Conservation (phyloP, 1,284 basidiomycete genomes). For the Golubevia pallescens region DNA sequence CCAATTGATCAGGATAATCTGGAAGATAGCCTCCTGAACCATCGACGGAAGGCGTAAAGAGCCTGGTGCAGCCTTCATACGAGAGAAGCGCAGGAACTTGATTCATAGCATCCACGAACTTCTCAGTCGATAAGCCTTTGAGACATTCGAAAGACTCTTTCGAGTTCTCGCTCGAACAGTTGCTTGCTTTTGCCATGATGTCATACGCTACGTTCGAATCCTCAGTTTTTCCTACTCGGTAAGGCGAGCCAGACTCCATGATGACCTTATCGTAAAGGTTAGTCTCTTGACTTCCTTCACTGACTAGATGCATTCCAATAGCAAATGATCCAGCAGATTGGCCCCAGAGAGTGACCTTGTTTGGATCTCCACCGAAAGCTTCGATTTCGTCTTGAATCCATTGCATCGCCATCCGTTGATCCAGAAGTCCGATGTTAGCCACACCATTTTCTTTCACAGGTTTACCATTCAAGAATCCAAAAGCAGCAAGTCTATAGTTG, state of each 20-base stretch:
- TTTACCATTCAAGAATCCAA: conserved; percentile 4
- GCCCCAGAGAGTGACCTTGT: conserved; percentile 7
- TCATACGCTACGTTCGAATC: not conserved
- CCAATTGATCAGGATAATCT: not conserved
- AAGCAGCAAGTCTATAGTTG: conserved; percentile 1
- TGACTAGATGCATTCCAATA: conserved; percentile 5
- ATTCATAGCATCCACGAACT: not conserved
- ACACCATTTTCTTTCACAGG: not conserved
- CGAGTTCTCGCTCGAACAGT: not conserved
- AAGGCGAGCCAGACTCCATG: not conserved
- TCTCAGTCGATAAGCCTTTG: not conserved
- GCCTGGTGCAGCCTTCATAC: not conserved
- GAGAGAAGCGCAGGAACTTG: not conserved
- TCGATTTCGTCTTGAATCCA: conserved; percentile 2
- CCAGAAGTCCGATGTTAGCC: conserved; percentile 3
- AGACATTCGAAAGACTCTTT: not conserved
- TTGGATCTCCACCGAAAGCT: conserved; percentile 3
- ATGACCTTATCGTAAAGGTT: not conserved
- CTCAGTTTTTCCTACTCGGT: not conserved
- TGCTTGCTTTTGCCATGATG: not conserved
- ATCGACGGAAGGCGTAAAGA: not conserved
- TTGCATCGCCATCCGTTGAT: not conserved
- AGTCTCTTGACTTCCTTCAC: not conserved
- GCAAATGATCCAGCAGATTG: not conserved
- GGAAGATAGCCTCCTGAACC: conserved; percentile 3